A percentile compares a stretch with the other conserved stretches of the same genome.
Evolutionary conservation across 257 asterid genomes (phyloP).

Genomic region (Voacanga thouarsii): DNA sequence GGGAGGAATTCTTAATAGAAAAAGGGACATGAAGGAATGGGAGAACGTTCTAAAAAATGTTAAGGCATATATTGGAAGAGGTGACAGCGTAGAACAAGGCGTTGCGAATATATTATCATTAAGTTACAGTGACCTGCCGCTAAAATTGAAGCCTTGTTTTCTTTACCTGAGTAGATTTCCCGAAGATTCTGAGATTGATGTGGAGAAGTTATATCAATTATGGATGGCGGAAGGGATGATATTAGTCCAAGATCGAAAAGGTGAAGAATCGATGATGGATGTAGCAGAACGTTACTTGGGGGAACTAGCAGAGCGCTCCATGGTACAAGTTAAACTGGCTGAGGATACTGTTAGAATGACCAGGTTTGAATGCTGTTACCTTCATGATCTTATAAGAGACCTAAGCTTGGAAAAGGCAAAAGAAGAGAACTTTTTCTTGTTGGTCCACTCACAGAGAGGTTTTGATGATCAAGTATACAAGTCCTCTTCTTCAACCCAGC

Average conservation of each 20-base stretch:
- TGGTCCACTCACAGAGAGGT: neutral
- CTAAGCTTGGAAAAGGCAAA: slow-evolving; percentile 1
- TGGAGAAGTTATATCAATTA: no score
- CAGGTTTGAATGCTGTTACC: neutral
- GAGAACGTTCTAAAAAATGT: neutral
- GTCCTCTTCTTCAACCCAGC: neutral
- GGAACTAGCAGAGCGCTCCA: neutral
- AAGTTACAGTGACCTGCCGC: neutral
- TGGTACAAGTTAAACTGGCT: neutral
- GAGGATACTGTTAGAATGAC: no score
- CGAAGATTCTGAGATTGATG: neutral
- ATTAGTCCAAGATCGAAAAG: neutral
- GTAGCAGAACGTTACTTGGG: neutral
- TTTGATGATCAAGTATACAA: neutral
- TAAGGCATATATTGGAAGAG: neutral
- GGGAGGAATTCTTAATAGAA: slow-evolving; percentile 5
- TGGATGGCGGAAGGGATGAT: neutral
- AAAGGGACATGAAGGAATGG: neutral
- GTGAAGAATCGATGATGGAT: neutral
- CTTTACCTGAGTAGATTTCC: neutral
- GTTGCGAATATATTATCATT: neutral
- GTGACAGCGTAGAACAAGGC: neutral
- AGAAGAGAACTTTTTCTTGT: neutral
- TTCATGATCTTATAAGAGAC: slow-evolving; percentile 20
- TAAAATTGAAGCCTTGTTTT: neutral